Conservation (phyloP, 352 stramenopile genomes). For the Hyaloperonospora brassicae region DNA sequence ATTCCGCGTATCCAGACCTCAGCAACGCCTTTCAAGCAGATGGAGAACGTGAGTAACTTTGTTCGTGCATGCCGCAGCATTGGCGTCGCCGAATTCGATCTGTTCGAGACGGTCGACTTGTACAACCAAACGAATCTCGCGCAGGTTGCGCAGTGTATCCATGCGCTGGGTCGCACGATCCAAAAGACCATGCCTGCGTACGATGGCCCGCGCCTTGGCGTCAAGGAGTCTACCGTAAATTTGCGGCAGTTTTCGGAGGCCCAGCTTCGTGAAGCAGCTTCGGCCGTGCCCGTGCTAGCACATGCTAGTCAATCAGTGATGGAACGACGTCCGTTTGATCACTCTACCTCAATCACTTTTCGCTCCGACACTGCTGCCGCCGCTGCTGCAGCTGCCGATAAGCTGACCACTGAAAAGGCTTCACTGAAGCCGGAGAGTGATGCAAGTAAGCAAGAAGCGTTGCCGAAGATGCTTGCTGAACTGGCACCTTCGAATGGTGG, state of each 20-base stretch:
- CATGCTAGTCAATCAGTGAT: constrained; percentile 53
- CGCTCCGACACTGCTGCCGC: constrained; percentile 34
- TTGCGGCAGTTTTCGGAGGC: constrained; percentile 53
- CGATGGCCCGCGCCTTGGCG: constrained; percentile 54
- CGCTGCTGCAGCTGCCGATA: constrained; percentile 30
- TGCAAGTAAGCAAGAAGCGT: constrained; percentile 9
- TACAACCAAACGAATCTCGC: constrained; percentile 84
- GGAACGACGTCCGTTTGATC: constrained; percentile 57
- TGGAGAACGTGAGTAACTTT: constrained; percentile 87
- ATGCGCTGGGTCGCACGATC: constrained; percentile 67
- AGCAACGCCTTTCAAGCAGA: constrained; percentile 83
- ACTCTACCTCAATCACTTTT: constrained; percentile 62
- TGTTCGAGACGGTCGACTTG: constrained; percentile 88
- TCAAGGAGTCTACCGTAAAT: constrained; percentile 67
- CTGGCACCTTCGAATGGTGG: constrained; percentile 8
- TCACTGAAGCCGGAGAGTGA: constrained; percentile 11
- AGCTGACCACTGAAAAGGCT: constrained; percentile 14
- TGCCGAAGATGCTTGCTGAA: constrained; percentile 11
- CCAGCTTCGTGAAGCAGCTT: constrained; percentile 52
- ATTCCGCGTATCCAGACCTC: constrained; percentile 59
- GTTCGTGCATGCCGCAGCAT: constrained; percentile 68
- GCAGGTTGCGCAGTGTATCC: constrained; percentile 80
- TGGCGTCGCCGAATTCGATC: constrained; percentile 81
- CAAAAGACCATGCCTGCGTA: constrained; percentile 73
- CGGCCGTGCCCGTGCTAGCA: constrained; percentile 48